A percentile compares a stretch with the other conserved stretches of the same genome.
phyloP scores from a whole-genome alignment of 139 green algal genomes.

The Zygnema circumcarinatum region DNA sequence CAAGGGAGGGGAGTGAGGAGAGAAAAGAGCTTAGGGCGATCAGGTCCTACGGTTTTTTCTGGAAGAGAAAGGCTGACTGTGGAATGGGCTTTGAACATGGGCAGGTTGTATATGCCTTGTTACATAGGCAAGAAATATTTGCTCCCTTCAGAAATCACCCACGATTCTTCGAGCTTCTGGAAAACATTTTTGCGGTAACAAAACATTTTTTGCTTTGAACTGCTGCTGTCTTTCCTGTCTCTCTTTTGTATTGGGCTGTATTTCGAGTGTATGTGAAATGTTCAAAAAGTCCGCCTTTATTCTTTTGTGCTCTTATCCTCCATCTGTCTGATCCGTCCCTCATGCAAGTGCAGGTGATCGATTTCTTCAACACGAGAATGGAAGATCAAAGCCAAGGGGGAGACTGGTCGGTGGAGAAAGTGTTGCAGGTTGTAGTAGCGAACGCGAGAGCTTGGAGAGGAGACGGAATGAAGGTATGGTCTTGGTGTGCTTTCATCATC shows the following conservation, averaged over 20 bases:
- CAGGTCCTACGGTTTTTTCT: too few species aligned
- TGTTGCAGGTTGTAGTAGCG: constrained; percentile 58
- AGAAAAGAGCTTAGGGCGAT: too few species aligned
- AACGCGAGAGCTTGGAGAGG: constrained; percentile 57
- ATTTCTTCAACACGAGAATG: constrained; percentile 64
- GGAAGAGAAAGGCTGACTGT: too few species aligned
- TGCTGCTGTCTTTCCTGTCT: not conserved
- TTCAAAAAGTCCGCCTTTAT: too few species aligned
- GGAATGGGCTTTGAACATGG: too few species aligned
- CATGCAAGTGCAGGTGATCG: constrained; percentile 45
- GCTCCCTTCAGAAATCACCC: constrained; percentile 65
- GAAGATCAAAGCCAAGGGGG: constrained; percentile 38
- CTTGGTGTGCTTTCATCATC: not conserved
- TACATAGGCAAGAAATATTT: constrained; percentile 81
- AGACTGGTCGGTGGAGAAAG: constrained; percentile 56
- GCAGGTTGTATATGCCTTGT: constrained; percentile 85
- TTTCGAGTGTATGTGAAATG: too few species aligned
- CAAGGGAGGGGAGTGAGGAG: too few species aligned
- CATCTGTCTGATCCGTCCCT: not conserved
- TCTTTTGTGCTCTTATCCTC: not conserved
- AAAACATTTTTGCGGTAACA: constrained; percentile 71
- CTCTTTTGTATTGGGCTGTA: not conserved
- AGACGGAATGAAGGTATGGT: constrained; percentile 59
- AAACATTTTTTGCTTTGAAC: not conserved
- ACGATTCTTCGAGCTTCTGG: constrained; percentile 73